Evolutionary conservation across 108 stramenopile genomes (phyloP).

Genomic region (Skeletonema costatum): DNA sequence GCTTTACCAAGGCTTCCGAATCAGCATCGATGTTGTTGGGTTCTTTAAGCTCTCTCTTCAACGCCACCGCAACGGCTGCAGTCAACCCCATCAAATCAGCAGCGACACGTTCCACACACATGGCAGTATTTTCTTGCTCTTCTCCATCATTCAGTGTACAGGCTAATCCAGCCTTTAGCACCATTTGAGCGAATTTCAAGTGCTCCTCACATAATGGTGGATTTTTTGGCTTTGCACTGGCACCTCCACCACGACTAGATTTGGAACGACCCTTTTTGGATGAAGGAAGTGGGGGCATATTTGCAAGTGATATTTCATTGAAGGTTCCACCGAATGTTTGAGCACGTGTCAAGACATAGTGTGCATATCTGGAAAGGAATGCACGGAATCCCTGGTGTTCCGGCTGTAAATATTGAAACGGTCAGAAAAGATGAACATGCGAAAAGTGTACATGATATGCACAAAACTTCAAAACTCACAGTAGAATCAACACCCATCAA

Average conservation of each 20-base stretch:
- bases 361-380: slow-evolving; percentile 87
- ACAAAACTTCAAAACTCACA: slow-evolving; percentile 36
- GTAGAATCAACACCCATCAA: slow-evolving; percentile 68
- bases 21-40: slow-evolving; percentile 50
- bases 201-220: slow-evolving; percentile 77
- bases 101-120: slow-evolving; percentile 86
- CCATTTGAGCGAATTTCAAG: slow-evolving; percentile 77
- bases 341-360: slow-evolving; percentile 88
- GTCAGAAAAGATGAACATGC: slow-evolving; percentile 2
- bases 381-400: slow-evolving; percentile 69
- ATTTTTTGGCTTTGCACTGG: slow-evolving; percentile 52
- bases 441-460: not conserved
- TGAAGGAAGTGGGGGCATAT: slow-evolving; percentile 8
- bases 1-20: slow-evolving; percentile 61
- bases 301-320: slow-evolving; percentile 71
- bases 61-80: slow-evolving; percentile 71
- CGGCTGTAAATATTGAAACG: slow-evolving; percentile 34
- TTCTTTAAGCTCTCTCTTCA: slow-evolving; percentile 73
- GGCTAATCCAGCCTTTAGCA: slow-evolving; percentile 85
- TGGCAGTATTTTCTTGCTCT: slow-evolving; percentile 87
- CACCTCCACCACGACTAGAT: slow-evolving; percentile 16
- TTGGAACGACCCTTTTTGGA: slow-evolving; percentile 36
- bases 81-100: slow-evolving; percentile 84
- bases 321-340: slow-evolving; percentile 90
- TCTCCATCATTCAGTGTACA: slow-evolving; percentile 87